These are phyloP conservation scores for Camellia sinensis DNA, from an alignment of 148 eudicot species.

Conservation along the genomic window DNA sequence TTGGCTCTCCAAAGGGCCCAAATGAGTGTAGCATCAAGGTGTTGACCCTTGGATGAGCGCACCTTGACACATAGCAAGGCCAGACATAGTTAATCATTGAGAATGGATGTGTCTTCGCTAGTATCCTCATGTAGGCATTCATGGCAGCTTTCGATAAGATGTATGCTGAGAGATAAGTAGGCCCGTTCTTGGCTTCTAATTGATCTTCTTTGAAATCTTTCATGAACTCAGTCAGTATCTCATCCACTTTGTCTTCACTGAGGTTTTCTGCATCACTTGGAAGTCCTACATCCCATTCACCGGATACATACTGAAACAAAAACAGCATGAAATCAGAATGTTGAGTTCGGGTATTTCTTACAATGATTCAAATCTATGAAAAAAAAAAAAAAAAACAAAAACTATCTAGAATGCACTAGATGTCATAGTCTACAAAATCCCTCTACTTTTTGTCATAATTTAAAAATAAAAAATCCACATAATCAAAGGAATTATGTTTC, in stretches of 20 bases:
- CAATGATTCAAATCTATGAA: too few relatives aligned
- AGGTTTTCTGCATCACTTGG: constrained; percentile 30
- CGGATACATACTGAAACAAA: constrained; percentile 8
- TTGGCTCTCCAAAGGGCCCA: too few relatives aligned
- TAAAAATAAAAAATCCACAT: too few relatives aligned
- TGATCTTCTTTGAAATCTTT: constrained; percentile 22
- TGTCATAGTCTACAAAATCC: too few relatives aligned
- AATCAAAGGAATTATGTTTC: too few relatives aligned
- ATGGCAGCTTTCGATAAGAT: constrained; percentile 24
- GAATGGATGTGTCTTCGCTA: constrained; percentile 25
- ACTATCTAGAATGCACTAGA: neutral
- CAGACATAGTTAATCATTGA: constrained; percentile 35
- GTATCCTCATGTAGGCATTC: constrained; percentile 27
- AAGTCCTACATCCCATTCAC: constrained; percentile 26
- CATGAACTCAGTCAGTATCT: constrained; percentile 31
- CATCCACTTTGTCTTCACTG: constrained; percentile 41
- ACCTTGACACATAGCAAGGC: constrained; percentile 28
- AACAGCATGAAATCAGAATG: neutral
- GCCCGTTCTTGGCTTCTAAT: constrained; percentile 23
- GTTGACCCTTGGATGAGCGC: too few relatives aligned
- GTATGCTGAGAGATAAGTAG: constrained; percentile 13
- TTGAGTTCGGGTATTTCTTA: too few relatives aligned
- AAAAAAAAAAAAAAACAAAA: too few relatives aligned
- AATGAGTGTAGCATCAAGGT: too few relatives aligned
- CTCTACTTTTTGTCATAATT: too few relatives aligned